Evolutionary conservation across 768 basidiomycete genomes (phyloP), one percentile per base, ranked within the genome.

Genomic region (Rhizopogon salebrosus): DNA sequence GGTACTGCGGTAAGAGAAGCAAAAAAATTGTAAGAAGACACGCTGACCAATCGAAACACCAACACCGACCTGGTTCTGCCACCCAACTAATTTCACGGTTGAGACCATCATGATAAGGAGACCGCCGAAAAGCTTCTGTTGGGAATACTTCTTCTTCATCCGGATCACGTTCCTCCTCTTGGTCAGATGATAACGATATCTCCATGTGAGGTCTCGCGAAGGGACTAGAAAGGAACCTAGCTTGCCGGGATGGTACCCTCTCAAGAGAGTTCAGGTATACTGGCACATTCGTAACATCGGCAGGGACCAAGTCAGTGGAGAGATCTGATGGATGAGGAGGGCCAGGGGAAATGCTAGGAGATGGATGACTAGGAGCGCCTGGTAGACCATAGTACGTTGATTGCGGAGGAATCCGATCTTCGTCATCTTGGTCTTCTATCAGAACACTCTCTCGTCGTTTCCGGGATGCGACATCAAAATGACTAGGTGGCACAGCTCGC

Each of bases 41-140:
- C 49, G 11, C n/a, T 18, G n/a, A 37, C 31, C 27, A 1, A 45
- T 41, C n/a, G 22, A 31, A 41, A 55, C 48, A 55, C 8, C 13
- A 22, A 29, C 26, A 62, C 80, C 59, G 60, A 88, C 89, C 83
- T 64, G 79, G 84, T 42, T 83, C 80, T 38, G 85, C 87, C 35
- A 88, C 73, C 89, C 89, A 92, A 61, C 89, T 92, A 41, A 83
- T 81, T 59, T 83, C 78, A 57, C 84, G 75, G 27, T 82, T 65
- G 49, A 52, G 80, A 27, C 68, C 74, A 45, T 70, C 73, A 46
- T 78, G 75, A 34, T 77, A 79, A n/a, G 77, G 75, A 13, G 77
- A 77, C 36, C 77, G 76, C 34, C 75, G 71, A 55, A 74, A 70
- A 13, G 75, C 78, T 59, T 84, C 83, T 39, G 80, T 79, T 41